Evolutionary conservation across 352 stramenopile species (phyloP).

Genomic region (Lagenidium sp.): DNA sequence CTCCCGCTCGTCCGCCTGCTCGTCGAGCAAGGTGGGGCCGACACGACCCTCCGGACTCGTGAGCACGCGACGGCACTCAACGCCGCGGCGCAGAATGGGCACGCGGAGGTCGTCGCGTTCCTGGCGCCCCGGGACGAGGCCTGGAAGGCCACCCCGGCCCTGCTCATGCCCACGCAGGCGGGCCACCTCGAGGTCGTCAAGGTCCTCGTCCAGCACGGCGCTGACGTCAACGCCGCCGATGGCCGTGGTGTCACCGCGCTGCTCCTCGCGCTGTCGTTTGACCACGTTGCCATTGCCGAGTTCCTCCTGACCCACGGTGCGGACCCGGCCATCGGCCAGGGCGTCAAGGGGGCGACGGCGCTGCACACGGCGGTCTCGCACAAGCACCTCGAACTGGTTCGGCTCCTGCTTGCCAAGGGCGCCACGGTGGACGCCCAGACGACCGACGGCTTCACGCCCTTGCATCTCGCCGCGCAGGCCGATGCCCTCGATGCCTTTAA

Average conservation of each 20-base stretch:
- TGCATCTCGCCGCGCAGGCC: slow-evolving; percentile 15
- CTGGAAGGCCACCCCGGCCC: slow-evolving; percentile 12
- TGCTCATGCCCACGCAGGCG: slow-evolving; percentile 16
- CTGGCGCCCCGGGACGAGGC: slow-evolving; percentile 10
- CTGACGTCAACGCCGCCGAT: slow-evolving; percentile 37
- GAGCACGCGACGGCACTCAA: slow-evolving; percentile 13
- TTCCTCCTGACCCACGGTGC: slow-evolving; percentile 16
- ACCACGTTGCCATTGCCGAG: slow-evolving; percentile 11
- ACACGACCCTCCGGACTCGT: slow-evolving; percentile 13
- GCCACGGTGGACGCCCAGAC: slow-evolving; percentile 15
- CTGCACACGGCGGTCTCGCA: slow-evolving; percentile 18
- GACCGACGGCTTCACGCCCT: slow-evolving; percentile 18
- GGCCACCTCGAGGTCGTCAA: slow-evolving; percentile 16
- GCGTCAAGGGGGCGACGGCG: slow-evolving; percentile 16
- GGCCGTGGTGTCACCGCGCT: slow-evolving; percentile 56
- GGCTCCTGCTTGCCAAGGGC: slow-evolving; percentile 12
- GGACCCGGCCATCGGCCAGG: slow-evolving; percentile 9
- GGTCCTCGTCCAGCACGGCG: slow-evolving; percentile 27
- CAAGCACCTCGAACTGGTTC: slow-evolving; percentile 12
- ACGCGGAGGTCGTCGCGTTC: slow-evolving; percentile 14
- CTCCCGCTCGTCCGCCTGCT: slow-evolving; percentile 11
- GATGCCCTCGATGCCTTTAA: slow-evolving; percentile 12
- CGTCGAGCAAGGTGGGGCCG: slow-evolving; percentile 7
- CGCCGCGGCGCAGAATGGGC: slow-evolving; percentile 12
- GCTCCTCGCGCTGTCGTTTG: slow-evolving; percentile 14